phyloP scores from a whole-genome alignment of 345 rosid species.

The Murraya koenigii region DNA sequence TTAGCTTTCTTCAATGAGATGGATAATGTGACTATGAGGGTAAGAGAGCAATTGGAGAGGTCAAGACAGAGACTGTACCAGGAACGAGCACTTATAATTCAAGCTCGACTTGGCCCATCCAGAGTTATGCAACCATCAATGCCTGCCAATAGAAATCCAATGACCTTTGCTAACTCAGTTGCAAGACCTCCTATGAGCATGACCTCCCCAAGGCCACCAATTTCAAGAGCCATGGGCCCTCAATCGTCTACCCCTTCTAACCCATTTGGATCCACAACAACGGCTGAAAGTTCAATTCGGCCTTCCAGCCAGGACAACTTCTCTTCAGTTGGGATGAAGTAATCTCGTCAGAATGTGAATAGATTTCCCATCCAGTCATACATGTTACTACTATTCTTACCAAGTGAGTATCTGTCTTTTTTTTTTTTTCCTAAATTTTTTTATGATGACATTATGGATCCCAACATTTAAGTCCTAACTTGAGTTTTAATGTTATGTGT shows the following conservation, averaged over 20 bases:
- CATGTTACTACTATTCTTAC: conserved; percentile 12
- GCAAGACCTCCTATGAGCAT: conserved; percentile 67
- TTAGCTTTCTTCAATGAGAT: conserved; percentile 78
- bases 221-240: conserved; percentile 58
- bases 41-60: conserved; percentile 88
- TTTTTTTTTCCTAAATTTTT: neutral
- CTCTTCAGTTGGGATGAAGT: conserved; percentile 33
- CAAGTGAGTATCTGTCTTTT: conserved; percentile 26
- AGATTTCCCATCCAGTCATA: conserved; percentile 11
- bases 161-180: conserved; percentile 52
- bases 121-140: conserved; percentile 49
- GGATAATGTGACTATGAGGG: conserved; percentile 60
- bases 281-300: conserved; percentile 50
- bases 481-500: no score
- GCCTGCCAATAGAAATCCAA: conserved; percentile 71
- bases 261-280: conserved; percentile 42
- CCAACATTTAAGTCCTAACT: no score
- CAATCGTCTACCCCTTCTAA: conserved; percentile 40
- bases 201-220: conserved; percentile 62
- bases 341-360: conserved; percentile 19
- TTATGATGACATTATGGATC: no score
- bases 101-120: conserved; percentile 81
- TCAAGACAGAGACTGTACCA: conserved; percentile 85
- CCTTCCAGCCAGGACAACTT: conserved; percentile 42
- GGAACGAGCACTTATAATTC: conserved; percentile 92